Base-by-base conservation (phyloP, 176 grass and related monocot genomes). In the Phoenix dactylifera region DNA sequence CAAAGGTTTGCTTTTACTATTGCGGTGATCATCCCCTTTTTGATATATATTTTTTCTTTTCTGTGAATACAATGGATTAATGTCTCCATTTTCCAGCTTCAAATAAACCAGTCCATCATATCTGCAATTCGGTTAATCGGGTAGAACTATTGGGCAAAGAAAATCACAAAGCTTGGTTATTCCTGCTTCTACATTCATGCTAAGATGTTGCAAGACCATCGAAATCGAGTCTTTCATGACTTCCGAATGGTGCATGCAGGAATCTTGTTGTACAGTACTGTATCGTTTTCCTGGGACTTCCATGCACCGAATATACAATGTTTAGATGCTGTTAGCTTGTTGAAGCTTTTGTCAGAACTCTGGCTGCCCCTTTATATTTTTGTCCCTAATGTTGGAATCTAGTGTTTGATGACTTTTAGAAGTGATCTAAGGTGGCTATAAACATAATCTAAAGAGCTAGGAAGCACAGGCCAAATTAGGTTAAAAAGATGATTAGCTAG, bases 161-260 rank as follows among this genome's bases (percentile, higher is more conserved):
- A 66, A 53, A 66, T 66, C 16, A 66, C 64, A 4, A 50, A 66
- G 50, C 51, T 66, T 24, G 64, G 64, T 28, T 66, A 66, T 66
- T 66, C 64, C 28, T 66, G 64, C 50, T 66, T 66, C 15, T 66
- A 66, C 17, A 66, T 66, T 54, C 64, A 66, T 66, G 64, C 64
- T 66, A 66, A 66, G 53, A 66, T 66, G 64, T 66, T 66, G 64
- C 64, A 66, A 66, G 64, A 66, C 18, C 64, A 66, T 50, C 50
- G 64, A 7, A 66, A 66, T 30, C 64, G 64, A n/a, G 64, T 66
- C 16, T 66, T 66, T 50, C 64, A 66, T 54, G 64, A 66, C 49
- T 66, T 66, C 24, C 64, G 64, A 66, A 66, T 66, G 64, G 64
- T 32, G 64, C 64, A 66, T 66, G 64, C 50, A 66, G 64, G 24